phyloP scores from a whole-genome alignment of 495 filamentous ascomycete species.

The Astrothelium macrocarpum region DNA sequence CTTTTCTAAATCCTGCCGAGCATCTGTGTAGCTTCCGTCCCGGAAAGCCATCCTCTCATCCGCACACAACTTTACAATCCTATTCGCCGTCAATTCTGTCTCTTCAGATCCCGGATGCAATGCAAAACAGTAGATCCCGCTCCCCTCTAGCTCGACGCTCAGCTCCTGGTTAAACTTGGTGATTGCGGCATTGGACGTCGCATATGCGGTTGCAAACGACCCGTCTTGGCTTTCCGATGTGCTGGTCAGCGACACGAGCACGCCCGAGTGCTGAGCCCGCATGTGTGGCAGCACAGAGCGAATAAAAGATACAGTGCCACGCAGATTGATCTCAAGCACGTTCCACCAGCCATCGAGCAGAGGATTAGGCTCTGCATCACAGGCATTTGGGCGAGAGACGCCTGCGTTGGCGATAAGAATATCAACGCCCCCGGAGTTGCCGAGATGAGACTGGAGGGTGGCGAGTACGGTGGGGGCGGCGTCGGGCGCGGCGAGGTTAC shows the following conservation, averaged over 20 bases:
- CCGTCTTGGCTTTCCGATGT: conserved; percentile 5
- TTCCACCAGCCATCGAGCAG: conserved; percentile 15
- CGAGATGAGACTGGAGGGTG: neutral
- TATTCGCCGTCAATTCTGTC: conserved; percentile 11
- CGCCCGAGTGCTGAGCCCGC: conserved; percentile 13
- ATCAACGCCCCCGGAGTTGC: conserved; percentile 2
- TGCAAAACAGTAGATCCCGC: conserved; percentile 10
- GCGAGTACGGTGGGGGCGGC: neutral
- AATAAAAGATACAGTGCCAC: conserved; percentile 11
- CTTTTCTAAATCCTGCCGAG: conserved; percentile 7
- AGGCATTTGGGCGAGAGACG: conserved; percentile 7
- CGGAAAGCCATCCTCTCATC: conserved; percentile 13
- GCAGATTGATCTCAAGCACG: conserved; percentile 18
- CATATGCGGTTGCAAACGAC: conserved; percentile 14
- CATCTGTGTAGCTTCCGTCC: conserved; percentile 11
- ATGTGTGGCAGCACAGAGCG: conserved; percentile 15
- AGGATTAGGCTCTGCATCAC: conserved; percentile 10
- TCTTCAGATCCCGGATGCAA: conserved; percentile 11
- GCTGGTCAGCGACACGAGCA: conserved; percentile 10
- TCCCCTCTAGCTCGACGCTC: conserved; percentile 12
- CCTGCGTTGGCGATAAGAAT: conserved; percentile 16
- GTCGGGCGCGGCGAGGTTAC: neutral
- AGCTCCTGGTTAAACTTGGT: conserved; percentile 16
- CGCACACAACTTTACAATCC: conserved; percentile 10
- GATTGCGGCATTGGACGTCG: conserved; percentile 17